These are phyloP conservation scores for Trametes cinnabarina DNA, from an alignment of 768 basidiomycete species.

Conservation along the genomic window DNA sequence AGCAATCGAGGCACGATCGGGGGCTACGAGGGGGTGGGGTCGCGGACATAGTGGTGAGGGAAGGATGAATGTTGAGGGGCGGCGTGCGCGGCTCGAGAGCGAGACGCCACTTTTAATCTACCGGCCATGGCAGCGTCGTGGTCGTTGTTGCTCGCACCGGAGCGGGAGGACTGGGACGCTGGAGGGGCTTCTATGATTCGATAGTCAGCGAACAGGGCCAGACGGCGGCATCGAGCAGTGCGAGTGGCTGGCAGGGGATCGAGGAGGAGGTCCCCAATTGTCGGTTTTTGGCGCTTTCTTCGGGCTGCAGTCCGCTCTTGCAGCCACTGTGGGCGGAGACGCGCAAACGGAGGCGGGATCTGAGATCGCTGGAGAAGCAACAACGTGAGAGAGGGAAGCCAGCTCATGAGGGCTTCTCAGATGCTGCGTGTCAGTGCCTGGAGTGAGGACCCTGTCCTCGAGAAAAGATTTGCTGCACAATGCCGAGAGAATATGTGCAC, in stretches of 20 bases:
- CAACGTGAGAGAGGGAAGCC: background rate
- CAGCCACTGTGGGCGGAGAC: background rate
- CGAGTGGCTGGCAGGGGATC: background rate
- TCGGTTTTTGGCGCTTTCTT: background rate
- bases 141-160: background rate
- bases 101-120: background rate
- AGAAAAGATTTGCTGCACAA: background rate
- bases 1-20: background rate
- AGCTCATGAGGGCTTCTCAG: background rate
- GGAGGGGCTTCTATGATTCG: conserved; percentile 3
- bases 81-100: background rate
- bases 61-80: background rate
- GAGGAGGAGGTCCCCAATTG: background rate
- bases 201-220: background rate
- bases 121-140: too few relatives aligned
- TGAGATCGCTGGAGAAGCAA: background rate
- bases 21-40: background rate
- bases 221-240: background rate
- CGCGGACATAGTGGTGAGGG: too few relatives aligned
- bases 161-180: background rate
- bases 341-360: background rate
- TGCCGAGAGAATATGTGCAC: background rate
- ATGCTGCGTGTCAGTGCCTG: too few relatives aligned
- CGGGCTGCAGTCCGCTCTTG: background rate
- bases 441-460: too few relatives aligned